phyloP scores from a whole-genome alignment of 805 yeast species.

The Candida koratica region DNA sequence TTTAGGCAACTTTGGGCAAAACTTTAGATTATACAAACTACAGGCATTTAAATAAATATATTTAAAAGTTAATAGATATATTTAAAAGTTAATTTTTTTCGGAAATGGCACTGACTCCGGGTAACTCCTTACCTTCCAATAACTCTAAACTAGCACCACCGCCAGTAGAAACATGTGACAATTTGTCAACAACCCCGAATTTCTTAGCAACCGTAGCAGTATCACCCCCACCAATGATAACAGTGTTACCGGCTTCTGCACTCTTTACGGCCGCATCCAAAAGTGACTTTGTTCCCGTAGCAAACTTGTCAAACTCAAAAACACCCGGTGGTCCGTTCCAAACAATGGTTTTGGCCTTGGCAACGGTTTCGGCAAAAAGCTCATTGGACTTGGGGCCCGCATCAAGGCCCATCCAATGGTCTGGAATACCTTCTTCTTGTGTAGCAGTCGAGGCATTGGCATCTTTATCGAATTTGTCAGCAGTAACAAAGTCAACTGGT shows the following conservation, averaged over 20 bases:
- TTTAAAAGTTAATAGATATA: neutral
- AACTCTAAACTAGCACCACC: slow-evolving; percentile 99
- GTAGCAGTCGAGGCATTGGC: slow-evolving; percentile 84
- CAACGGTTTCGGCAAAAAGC: slow-evolving; percentile 77
- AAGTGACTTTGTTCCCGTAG: slow-evolving; percentile 86
- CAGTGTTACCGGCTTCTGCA: slow-evolving; percentile 84
- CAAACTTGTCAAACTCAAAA: slow-evolving; percentile 91
- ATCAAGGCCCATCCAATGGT: slow-evolving; percentile 93
- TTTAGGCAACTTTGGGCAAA: slow-evolving; percentile 21
- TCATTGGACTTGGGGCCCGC: slow-evolving; percentile 86
- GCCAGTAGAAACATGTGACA: slow-evolving; percentile 98
- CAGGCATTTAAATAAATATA: too few species aligned
- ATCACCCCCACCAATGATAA: slow-evolving; percentile 99
- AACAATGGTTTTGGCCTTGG: slow-evolving; percentile 93
- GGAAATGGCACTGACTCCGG: slow-evolving; percentile 94
- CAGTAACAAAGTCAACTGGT: slow-evolving; percentile 95
- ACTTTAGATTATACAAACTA: too few species aligned
- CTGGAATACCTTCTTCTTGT: slow-evolving; percentile 90
- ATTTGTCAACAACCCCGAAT: slow-evolving; percentile 92
- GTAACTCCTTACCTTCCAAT: slow-evolving; percentile 96
- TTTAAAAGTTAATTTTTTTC: slow-evolving; percentile 41
- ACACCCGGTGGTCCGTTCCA: slow-evolving; percentile 99
- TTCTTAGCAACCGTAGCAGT: slow-evolving; percentile 99
- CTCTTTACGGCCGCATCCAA: slow-evolving; percentile 86
- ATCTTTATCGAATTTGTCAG: slow-evolving; percentile 88